Percentiles rank a stretch among this genome's conserved stretches.
Evolutionary conservation across 202 grass and related monocot species (phyloP).

Genomic region (Carex sylvatica): DNA sequence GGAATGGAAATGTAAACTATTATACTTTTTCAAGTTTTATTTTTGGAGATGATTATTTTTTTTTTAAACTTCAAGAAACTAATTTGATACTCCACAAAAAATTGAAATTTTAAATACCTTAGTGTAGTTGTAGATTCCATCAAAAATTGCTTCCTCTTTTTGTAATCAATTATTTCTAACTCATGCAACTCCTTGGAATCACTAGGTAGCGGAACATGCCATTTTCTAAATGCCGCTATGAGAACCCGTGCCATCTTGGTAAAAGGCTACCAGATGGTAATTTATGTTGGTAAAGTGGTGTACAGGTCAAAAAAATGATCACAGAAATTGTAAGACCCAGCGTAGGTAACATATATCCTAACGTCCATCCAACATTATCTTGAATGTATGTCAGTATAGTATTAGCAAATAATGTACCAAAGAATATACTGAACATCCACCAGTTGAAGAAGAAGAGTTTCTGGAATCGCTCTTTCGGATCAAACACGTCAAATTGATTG

Average conservation of each 20-base stretch:
- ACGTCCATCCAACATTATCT: constrained; percentile 79
- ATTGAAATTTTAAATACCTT: background rate
- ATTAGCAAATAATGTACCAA: constrained; percentile 92
- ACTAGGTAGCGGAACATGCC: constrained; percentile 15
- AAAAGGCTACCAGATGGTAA: constrained; percentile 68
- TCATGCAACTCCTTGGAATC: constrained; percentile 69
- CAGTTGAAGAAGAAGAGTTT: constrained; percentile 99
- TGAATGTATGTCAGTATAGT: constrained; percentile 78
- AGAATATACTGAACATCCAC: constrained; percentile 99
- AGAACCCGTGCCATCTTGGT: constrained; percentile 76
- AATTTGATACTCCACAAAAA: background rate
- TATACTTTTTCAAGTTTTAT: no score
- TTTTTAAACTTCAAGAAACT: background rate
- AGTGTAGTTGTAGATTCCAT: constrained; percentile 49
- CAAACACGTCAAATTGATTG: constrained; percentile 79
- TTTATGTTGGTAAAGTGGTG: constrained; percentile 83
- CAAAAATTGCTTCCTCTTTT: constrained; percentile 32
- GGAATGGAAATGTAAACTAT: no score
- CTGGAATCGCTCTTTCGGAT: constrained; percentile 57
- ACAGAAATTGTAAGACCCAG: constrained; percentile 63
- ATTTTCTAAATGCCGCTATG: constrained; percentile 48
- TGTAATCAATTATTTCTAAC: constrained; percentile 46
- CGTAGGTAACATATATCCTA: constrained; percentile 80
- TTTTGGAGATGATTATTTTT: background rate
- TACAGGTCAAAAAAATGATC: constrained; percentile 64